Evolutionary conservation across 2,329 filamentous ascomycete genomes (phyloP), one percentile per base, ranked within the genome.

Genomic region (Venturia effusa): DNA sequence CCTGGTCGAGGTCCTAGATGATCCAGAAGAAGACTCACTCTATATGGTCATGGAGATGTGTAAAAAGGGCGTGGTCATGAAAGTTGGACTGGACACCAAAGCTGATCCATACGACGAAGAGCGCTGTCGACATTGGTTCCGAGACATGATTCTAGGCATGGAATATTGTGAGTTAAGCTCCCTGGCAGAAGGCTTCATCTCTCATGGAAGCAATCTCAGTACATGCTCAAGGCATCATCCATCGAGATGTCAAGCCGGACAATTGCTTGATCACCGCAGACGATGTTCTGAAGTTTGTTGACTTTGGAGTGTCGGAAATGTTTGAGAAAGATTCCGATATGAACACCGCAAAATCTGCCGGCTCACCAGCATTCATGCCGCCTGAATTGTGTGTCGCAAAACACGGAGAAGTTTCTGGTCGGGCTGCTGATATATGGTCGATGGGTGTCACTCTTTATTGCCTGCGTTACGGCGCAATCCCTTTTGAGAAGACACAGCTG

Each of bases 21-120:
- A 97, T 72, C 93, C 94, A 0, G 88, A 93, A 59, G 92, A 97
- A 72, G 94, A 99, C 74, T 96, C 92, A 3, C 78, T 99, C 15
- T 99, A 97, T 77, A 97, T 99, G 90, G 94, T 99, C 27, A 83
- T 99, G 74, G 94, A 99, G 74, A 96, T 97, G 90, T 99, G 94
- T 79, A 94, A 96, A 72, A 97, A 97, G 74, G 94, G 94, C 0
- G 93, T 97, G 27, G 85, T 97, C 61, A 97, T 97, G 92, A 93
- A 92, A 71, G 90, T 99, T 64, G 91, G 90, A 3, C 78, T 97
- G n/a, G 88, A 89, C 65, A 88, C 96, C 70, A 81, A 83, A 64
- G 89, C 91, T 22, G 85, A 88, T 66, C 92, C 94, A 0, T 97
- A 97, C 73, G 81, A 85, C 34, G 84, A 89, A 67, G 91, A 97